Base-by-base conservation (phyloP, 805 yeast species). In the Yarrowia deformans region DNA sequence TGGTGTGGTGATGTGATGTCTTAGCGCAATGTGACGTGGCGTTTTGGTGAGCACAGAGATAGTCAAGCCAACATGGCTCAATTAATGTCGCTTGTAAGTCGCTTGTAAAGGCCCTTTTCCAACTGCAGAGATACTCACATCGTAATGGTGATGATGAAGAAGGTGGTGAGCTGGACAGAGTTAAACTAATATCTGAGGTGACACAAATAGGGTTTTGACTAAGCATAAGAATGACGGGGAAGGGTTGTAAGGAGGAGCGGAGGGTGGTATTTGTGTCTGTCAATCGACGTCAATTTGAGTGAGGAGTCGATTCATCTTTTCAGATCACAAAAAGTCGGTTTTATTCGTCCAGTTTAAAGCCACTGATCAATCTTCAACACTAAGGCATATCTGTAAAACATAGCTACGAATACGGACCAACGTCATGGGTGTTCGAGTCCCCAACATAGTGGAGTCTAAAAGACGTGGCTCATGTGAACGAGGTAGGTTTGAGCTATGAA, bases 121-220 rank as follows among this genome's bases (percentile, higher is more conserved):
- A 14, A 3, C 49, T 8, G 23, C 19, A 18, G 19, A 9, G 13
- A 40, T 56, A 56, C 63, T 56, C 63, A 56, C 63, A 56, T 56
- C 63, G 63, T 56, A 35, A 40, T 56, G 63, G 63, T 40, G 46
- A 56, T 40, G 63, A 54, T 54, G 60, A 54, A 19, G 60, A 35
- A 39, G 60, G 56, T 52, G 56, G 60, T 54, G 60, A 54, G 45
- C 60, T 54, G 60, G 45, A 54, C 45, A 54, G 45, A 54, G 60
- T 54, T 54, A 54, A 54, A 52, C 43, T 52, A 52, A 52, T n/a
- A 52, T 29, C 43, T 18, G 35, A 14, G 60, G 29, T 54, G 60
- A 54, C 45, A 39, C n/a, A 54, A 39, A 14, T 54, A 54, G 45
- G 45, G 45, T 54, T 54, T 54, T 54, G 43, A 54, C 60, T 54